Percentiles rank a stretch among this genome's conserved stretches.
These are phyloP conservation scores for Leishmania braziliensis DNA, from an alignment of 208 protist genomes.

Conservation along the genomic window DNA sequence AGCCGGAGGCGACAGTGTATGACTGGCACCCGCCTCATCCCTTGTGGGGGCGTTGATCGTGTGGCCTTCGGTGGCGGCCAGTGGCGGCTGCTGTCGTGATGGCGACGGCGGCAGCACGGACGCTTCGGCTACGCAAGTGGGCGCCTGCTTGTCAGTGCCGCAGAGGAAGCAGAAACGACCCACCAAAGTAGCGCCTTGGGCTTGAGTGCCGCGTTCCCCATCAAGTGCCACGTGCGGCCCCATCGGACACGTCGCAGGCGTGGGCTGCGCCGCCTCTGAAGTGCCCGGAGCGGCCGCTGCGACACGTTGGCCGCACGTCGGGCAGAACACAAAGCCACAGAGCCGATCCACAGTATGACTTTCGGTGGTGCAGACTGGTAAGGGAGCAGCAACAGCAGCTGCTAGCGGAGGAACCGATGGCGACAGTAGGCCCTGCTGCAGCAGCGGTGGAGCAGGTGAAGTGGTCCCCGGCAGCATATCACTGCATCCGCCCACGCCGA, in stretches of 20 bases:
- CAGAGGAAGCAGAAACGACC: conserved; percentile 28
- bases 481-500: neutral
- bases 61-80: neutral
- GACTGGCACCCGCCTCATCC: neutral
- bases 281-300: neutral
- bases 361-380: conserved; percentile 2
- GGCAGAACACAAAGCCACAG: conserved; percentile 29
- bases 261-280: neutral
- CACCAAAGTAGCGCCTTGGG: neutral
- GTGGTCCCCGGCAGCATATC: neutral
- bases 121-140: neutral
- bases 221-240: neutral
- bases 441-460: neutral
- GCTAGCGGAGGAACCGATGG: neutral
- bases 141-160: conserved; percentile 9
- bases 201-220: neutral
- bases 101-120: neutral
- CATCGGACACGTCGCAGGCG: conserved; percentile 10
- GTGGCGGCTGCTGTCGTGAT: neutral
- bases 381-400: neutral
- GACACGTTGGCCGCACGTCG: conserved; percentile 19
- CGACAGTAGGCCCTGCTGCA: neutral
- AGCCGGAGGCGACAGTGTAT: neutral
- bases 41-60: neutral
- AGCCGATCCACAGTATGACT: conserved; percentile 11